Base-by-base conservation (phyloP, 768 basidiomycete genomes). In the Amanita brunnescens region DNA sequence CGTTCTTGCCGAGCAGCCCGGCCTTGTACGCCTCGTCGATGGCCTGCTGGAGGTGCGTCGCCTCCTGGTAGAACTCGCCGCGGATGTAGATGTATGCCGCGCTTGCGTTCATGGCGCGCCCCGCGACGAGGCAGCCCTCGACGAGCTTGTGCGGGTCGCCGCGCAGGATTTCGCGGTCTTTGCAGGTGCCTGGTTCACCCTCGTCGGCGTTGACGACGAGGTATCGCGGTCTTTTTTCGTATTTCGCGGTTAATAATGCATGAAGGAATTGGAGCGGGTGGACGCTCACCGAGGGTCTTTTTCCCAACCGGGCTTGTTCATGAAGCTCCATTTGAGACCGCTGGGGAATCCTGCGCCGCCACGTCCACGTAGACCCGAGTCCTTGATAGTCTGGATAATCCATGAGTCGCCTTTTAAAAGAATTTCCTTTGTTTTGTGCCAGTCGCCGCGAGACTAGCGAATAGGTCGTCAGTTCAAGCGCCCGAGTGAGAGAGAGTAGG, bases 41-140 rank as follows among this genome's bases (percentile, higher is more conserved):
- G 48, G 95, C 95, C 65, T 94, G 90, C 66, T 94, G 90, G 35
- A 97, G 79, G 66, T 96, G 93, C 0, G 81, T 77, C 0, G 94
- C 94, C 67, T 97, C 95, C 65, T 94, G 91, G 69, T 87, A 83
- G 72, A 98, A 99, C 67, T 99, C 95, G 57, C 95, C 95, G 54
- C 95, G 94, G 61, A 98, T 92, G 71, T 99, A 99, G 68, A 99
- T 98, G 76, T 98, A 99, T n/a, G 95, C 95, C 0, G 94, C 94
- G 41, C 68, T 93, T 34, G 94, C 95, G 69, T 98, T 98, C 95
- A 99, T 99, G 14, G 76, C 85, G 42, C 95, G 87, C 5, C 95
- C 95, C 23, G 95, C 94, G 53, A 99, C 91, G 44, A 99, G 83
- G 64, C 95, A 99, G 6, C 95, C 95, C 65, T 99, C 95, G 59